Evolutionary conservation across 768 basidiomycete species (phyloP), one percentile per base, ranked within the genome.

Genomic region (Trametes coccinea): DNA sequence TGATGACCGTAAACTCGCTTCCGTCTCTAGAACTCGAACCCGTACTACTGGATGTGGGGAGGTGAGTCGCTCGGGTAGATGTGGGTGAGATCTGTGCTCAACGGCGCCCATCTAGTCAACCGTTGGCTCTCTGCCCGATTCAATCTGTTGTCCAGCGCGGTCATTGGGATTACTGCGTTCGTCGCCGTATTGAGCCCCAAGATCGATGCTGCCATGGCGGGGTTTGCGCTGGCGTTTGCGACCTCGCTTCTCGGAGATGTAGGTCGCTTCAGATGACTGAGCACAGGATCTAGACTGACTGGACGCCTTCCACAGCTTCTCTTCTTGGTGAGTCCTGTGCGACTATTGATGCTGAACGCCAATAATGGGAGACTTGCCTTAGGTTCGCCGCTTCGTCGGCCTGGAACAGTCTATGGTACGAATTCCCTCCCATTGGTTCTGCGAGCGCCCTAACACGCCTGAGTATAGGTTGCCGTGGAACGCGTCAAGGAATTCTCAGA

Each of bases 31-130:
- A 85, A 84, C 58, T 66, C 84, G 14, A 91, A 85, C 69, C 91
- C 91, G 3, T 90, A 86, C 71, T 93, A 90, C 69, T 95, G 94
- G 94, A 89, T 90, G 83, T 94, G 90, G 92, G 90, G 86, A 77
- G 86, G 87, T 90, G 71, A 55, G 78, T 67, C 53, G 41, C 30
- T 39, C 30, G 39, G 49, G 34, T 17, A 37, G 29, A 30, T 29
- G 56, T 30, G 47, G 52, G 46, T 45, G 17, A 9, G 30, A 37
- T n/a, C 40, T 37, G 34, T 10, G 9, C 27, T 44, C 56, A 27
- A 62, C 55, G 60, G 51, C 37, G 27, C 59, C 13, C 29, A 7
- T 29, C 4, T 63, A 91, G 92, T 95, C 16, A 95, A 94, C 71
- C 87, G 93, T 46, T 98, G 95, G 95, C 78, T 95, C 49, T 89